Conservation (phyloP, 352 stramenopile species). For the Achlya hypogyna region DNA sequence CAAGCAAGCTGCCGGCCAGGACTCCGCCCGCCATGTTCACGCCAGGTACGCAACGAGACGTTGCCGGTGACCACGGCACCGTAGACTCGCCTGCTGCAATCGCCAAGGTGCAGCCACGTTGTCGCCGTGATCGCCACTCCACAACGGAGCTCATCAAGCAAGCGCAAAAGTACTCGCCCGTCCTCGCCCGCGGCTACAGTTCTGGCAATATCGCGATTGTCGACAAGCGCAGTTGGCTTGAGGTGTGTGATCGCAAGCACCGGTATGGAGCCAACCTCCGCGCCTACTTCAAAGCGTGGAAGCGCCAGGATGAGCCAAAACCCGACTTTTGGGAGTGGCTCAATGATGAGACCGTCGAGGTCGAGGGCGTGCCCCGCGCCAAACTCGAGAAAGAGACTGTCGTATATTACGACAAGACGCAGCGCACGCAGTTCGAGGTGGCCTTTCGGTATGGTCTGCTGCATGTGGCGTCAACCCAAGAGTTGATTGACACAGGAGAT, state of each 20-base stretch:
- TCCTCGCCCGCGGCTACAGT: conserved; percentile 82
- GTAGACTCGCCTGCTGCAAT: background rate
- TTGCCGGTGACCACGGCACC: too few species aligned
- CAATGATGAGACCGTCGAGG: conserved; percentile 77
- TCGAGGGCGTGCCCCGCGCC: conserved; percentile 80
- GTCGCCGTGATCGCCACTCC: background rate
- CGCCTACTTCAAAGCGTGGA: conserved; percentile 96
- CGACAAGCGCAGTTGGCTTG: conserved; percentile 84
- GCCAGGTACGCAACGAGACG: background rate
- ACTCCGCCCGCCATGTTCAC: background rate
- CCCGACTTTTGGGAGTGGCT: conserved; percentile 86
- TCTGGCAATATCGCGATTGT: conserved; percentile 82
- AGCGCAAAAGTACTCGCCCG: conserved; percentile 80
- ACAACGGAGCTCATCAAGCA: conserved; percentile 67
- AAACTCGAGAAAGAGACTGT: conserved; percentile 93
- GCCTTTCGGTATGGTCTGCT: conserved; percentile 49
- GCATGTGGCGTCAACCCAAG: conserved; percentile 44
- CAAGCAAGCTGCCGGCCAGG: too few species aligned
- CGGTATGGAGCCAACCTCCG: conserved; percentile 92
- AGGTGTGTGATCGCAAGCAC: conserved; percentile 83
- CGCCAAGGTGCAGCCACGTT: background rate
- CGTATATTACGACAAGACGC: conserved; percentile 88
- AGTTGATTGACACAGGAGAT: conserved; percentile 85
- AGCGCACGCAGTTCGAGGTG: conserved; percentile 87
- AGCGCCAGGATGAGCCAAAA: conserved; percentile 63